A percentile compares a stretch with the other conserved stretches of the same genome.
These are phyloP conservation scores for Rhodosporidiobolus sp. DNA, from an alignment of 768 basidiomycete species.

Conservation along the genomic window DNA sequence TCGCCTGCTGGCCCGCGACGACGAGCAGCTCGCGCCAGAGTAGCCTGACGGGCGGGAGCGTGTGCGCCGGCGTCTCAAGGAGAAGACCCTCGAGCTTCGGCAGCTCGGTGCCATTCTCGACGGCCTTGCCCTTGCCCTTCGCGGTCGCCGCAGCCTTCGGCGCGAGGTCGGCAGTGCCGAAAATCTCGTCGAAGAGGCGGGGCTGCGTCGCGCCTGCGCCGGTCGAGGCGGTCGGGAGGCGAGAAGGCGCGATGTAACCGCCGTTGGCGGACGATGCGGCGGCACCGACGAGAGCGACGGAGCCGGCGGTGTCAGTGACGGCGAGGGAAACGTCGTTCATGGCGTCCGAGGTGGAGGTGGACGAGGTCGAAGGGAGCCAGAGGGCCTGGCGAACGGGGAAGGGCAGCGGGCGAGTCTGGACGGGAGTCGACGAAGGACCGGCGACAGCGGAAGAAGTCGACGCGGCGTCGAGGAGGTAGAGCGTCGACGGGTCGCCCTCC, in stretches of 20 bases:
- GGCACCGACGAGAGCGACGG: slow-evolving; percentile 68
- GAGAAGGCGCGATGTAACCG: slow-evolving; percentile 7
- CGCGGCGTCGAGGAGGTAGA: slow-evolving; percentile 16
- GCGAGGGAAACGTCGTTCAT: slow-evolving; percentile 63
- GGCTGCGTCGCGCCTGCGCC: slow-evolving; percentile 11
- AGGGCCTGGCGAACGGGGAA: slow-evolving; percentile 61
- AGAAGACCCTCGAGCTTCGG: not conserved
- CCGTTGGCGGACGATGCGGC: slow-evolving; percentile 40
- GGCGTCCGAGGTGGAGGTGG: slow-evolving; percentile 45
- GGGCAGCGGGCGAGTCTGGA: slow-evolving; percentile 55
- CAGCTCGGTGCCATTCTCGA: not conserved
- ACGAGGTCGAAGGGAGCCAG: slow-evolving; percentile 50
- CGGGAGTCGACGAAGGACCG: slow-evolving; percentile 6
- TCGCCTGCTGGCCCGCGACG: not conserved
- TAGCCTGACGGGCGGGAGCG: slow-evolving; percentile 27
- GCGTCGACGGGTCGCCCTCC: slow-evolving; percentile 44
- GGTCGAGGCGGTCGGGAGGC: slow-evolving; percentile 10
- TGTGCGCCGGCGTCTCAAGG: slow-evolving; percentile 32
- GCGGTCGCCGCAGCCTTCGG: not conserved
- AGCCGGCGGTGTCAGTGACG: slow-evolving; percentile 67
- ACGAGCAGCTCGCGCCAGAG: slow-evolving; percentile 28
- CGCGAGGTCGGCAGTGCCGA: slow-evolving; percentile 15
- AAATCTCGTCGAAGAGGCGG: slow-evolving; percentile 43
- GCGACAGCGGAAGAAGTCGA: slow-evolving; percentile 30
- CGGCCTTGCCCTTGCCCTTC: slow-evolving; percentile 16